phyloP scores from a whole-genome alignment of 2,329 filamentous ascomycete genomes.

The Fusarium avenaceum region DNA sequence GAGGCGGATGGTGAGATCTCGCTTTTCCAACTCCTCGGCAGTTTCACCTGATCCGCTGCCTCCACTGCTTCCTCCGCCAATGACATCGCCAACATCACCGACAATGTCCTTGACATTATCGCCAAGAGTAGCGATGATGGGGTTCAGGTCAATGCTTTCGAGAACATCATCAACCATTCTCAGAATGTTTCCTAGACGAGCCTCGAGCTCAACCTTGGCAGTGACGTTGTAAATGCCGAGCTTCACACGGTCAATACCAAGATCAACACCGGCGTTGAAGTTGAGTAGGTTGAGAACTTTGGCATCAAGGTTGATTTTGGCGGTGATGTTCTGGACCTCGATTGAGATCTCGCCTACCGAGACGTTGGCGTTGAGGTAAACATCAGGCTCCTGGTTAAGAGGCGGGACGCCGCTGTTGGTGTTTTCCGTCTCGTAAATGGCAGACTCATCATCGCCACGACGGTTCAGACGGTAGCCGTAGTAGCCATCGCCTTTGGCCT shows the following conservation, averaged over 20 bases:
- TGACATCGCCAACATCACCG: constrained; percentile 16
- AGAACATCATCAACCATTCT: constrained; percentile 36
- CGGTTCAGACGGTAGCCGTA: constrained; percentile 30
- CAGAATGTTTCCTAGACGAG: constrained; percentile 24
- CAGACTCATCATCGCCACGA: constrained; percentile 28
- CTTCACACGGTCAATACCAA: constrained; percentile 30
- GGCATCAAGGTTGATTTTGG: constrained; percentile 32
- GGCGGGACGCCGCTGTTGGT: constrained; percentile 23
- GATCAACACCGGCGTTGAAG: constrained; percentile 33
- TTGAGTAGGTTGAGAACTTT: constrained; percentile 34
- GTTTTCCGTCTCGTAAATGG: constrained; percentile 33
- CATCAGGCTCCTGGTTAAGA: constrained; percentile 26
- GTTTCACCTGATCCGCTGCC: not conserved
- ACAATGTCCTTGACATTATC: constrained; percentile 18
- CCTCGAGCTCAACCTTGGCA: constrained; percentile 32
- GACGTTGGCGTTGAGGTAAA: constrained; percentile 29
- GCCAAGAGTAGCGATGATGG: constrained; percentile 24
- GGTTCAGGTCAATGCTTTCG: constrained; percentile 29
- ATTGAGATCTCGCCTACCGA: constrained; percentile 30
- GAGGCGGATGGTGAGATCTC: constrained; percentile 26
- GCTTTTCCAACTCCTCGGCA: constrained; percentile 3
- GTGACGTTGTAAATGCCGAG: constrained; percentile 35
- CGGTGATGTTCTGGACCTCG: constrained; percentile 29
- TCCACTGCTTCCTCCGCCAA: constrained; percentile 2
- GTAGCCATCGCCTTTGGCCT: constrained; percentile 25